Evolutionary conservation across 805 yeast species (phyloP).

Genomic region (Kazachstania kunashirensis): DNA sequence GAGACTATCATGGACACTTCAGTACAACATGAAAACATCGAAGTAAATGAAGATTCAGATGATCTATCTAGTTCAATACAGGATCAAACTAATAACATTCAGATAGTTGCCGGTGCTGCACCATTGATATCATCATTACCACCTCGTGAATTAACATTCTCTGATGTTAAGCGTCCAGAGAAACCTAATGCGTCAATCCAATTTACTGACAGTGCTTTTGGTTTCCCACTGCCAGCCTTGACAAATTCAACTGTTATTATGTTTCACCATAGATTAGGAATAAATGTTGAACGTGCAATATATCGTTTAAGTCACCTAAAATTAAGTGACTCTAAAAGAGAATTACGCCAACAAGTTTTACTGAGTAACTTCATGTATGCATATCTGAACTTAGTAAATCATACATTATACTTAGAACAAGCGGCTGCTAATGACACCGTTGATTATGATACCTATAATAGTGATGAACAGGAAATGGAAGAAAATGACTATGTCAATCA

Average conservation of each 20-base stretch:
- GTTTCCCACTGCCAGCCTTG: conserved; percentile 77
- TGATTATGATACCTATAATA: conserved; percentile 1
- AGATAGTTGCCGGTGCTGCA: neutral
- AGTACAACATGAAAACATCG: neutral
- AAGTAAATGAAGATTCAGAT: neutral
- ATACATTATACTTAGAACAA: conserved; percentile 70
- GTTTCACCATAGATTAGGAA: conserved; percentile 81
- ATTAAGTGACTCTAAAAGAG: conserved; percentile 87
- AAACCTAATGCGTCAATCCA: conserved; percentile 48
- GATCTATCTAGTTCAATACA: neutral
- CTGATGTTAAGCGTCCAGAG: conserved; percentile 29
- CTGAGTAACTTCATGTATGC: conserved; percentile 96
- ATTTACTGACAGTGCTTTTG: conserved; percentile 74
- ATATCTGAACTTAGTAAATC: conserved; percentile 87
- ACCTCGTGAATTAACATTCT: conserved; percentile 29
- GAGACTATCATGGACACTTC: conserved; percentile 1
- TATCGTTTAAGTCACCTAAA: conserved; percentile 88
- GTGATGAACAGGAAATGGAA: conserved; percentile 1
- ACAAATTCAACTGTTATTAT: conserved; percentile 66
- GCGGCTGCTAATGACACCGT: conserved; percentile 28
- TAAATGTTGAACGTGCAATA: conserved; percentile 93
- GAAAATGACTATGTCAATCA: conserved; percentile 2
- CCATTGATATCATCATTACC: conserved; percentile 14
- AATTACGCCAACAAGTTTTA: conserved; percentile 83
- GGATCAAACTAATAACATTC: neutral